Percentiles rank a stretch among this genome's conserved stretches.
Evolutionary conservation across 768 basidiomycete genomes (phyloP).

Genomic region (Lactarius evosmus): DNA sequence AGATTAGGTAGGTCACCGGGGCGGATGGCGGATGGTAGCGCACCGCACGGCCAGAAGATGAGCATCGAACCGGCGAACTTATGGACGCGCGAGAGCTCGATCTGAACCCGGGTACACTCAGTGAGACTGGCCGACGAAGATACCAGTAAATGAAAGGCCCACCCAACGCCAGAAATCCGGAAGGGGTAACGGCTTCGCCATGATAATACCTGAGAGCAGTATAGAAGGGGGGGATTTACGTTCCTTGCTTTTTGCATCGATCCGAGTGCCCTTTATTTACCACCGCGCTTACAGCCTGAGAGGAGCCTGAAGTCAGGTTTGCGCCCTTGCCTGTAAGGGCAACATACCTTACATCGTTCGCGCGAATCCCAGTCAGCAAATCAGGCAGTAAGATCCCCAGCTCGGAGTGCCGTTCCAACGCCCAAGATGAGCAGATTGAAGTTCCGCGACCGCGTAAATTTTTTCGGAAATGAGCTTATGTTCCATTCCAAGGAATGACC

Average conservation of each 20-base stretch:
- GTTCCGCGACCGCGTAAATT: neutral
- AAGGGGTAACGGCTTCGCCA: neutral
- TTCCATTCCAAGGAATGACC: neutral
- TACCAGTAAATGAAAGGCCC: neutral
- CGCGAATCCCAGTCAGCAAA: neutral
- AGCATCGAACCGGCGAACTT: slow-evolving; percentile 29
- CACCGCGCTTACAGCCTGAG: neutral
- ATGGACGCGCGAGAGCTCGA: slow-evolving; percentile 31
- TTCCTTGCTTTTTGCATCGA: neutral
- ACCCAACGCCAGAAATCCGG: slow-evolving; percentile 14
- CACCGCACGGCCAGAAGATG: slow-evolving; percentile 30
- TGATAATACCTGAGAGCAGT: neutral
- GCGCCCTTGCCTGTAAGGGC: neutral
- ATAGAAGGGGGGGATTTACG: neutral
- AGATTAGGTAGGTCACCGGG: neutral
- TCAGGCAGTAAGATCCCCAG: neutral
- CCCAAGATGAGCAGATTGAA: neutral
- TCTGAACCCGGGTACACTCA: neutral
- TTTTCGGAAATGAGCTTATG: neutral
- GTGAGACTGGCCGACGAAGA: neutral
- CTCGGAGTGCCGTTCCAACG: neutral
- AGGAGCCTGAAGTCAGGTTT: neutral
- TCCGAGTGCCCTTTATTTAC: neutral
- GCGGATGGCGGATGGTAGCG: neutral
- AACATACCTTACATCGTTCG: neutral